A percentile compares a stretch with the other conserved stretches of the same genome.
Evolutionary conservation across 1,139 yeast species (phyloP).

Genomic region (Zygosaccharomyces sapae): DNA sequence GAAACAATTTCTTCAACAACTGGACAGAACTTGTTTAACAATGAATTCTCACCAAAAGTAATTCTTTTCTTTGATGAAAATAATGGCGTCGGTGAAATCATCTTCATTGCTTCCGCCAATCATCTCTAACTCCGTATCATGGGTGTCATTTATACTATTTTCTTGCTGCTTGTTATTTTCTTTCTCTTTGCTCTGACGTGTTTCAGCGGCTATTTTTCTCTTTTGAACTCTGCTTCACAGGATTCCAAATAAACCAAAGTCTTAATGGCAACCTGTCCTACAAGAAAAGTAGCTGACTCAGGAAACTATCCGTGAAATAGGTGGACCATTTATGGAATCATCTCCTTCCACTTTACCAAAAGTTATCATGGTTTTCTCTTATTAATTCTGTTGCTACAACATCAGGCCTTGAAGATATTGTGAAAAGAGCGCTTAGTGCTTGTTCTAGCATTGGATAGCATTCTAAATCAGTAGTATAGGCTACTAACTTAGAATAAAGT

Average conservation of each 20-base stretch:
- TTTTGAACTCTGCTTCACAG: constrained; percentile 82
- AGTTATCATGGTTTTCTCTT: constrained; percentile 48
- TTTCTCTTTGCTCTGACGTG: constrained; percentile 40
- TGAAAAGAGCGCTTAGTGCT: constrained; percentile 76
- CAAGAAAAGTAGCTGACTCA: constrained; percentile 81
- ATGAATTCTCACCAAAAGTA: constrained; percentile 73
- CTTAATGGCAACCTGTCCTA: constrained; percentile 86
- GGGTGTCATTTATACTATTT: constrained; percentile 30
- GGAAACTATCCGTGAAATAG: constrained; percentile 44
- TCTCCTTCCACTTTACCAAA: constrained; percentile 38
- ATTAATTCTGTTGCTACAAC: constrained; percentile 60
- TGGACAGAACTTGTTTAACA: constrained; percentile 75
- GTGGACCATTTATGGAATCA: constrained; percentile 16
- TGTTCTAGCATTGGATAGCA: constrained; percentile 95
- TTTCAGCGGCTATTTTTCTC: constrained; percentile 67
- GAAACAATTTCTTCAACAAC: constrained; percentile 72
- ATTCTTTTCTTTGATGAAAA: constrained; percentile 78
- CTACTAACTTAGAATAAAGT: constrained; percentile 44
- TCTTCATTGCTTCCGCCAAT: constrained; percentile 95
- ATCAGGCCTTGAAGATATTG: constrained; percentile 53
- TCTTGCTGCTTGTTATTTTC: constrained; percentile 32
- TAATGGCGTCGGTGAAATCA: constrained; percentile 89
- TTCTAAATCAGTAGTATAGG: constrained; percentile 54
- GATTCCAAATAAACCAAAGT: constrained; percentile 79
- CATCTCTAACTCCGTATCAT: constrained; percentile 76